A percentile compares a stretch with the other conserved stretches of the same genome.
Conservation (phyloP, 2,329 filamentous ascomycete genomes). For the Penicillium freii region DNA sequence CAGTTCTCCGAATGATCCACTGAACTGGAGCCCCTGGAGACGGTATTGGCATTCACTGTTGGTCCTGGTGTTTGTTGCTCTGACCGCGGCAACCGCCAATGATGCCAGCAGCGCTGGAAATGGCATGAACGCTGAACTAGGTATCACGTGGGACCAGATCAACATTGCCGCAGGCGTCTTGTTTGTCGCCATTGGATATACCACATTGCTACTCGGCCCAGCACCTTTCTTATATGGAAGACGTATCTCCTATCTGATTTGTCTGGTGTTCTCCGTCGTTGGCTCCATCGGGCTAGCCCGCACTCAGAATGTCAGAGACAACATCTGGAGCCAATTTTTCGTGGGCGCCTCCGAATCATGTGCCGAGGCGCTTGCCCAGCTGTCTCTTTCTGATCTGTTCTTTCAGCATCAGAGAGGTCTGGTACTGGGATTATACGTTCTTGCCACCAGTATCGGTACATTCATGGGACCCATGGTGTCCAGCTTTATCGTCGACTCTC, state of each 20-base stretch:
- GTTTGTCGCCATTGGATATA: slow-evolving; percentile 57
- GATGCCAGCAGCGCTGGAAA: slow-evolving; percentile 54
- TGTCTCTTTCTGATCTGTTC: slow-evolving; percentile 58
- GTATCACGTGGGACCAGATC: slow-evolving; percentile 53
- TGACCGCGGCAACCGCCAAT: slow-evolving; percentile 58
- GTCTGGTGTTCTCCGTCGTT: slow-evolving; percentile 49
- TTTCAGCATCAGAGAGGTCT: slow-evolving; percentile 58
- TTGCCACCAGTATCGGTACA: slow-evolving; percentile 57
- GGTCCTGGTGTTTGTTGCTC: slow-evolving; percentile 53
- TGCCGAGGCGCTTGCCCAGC: slow-evolving; percentile 56
- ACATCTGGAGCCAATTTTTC: slow-evolving; percentile 57
- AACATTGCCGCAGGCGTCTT: slow-evolving; percentile 59
- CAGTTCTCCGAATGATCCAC: slow-evolving; percentile 52
- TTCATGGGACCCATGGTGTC: slow-evolving; percentile 56
- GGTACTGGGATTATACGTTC: slow-evolving; percentile 55
- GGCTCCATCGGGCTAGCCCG: slow-evolving; percentile 56
- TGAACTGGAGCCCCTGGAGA: slow-evolving; percentile 51
- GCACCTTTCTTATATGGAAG: slow-evolving; percentile 56
- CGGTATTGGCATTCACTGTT: slow-evolving; percentile 54
- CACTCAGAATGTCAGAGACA: slow-evolving; percentile 45
- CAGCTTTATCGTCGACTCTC: slow-evolving; percentile 50
- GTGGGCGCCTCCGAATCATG: slow-evolving; percentile 58
- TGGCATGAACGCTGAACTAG: slow-evolving; percentile 51
- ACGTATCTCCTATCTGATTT: slow-evolving; percentile 55
- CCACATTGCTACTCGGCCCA: slow-evolving; percentile 54